Base-by-base conservation (phyloP, 345 rosid genomes). In the Salix arbutifolia region DNA sequence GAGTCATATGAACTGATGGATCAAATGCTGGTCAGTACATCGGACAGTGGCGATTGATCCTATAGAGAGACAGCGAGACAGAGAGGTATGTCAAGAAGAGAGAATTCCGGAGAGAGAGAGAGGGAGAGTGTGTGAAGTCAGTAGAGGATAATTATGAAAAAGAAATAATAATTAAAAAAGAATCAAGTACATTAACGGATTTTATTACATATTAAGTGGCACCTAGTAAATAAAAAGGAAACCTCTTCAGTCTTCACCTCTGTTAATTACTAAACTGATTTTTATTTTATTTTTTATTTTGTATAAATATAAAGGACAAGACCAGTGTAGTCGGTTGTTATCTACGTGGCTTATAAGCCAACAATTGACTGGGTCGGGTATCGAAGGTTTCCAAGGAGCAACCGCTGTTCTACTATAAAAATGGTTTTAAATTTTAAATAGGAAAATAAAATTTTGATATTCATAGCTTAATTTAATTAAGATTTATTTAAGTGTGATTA, bases 31-130 rank as follows among this genome's bases (percentile, higher is more conserved):
- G 73, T 65, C 69, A 65, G 71, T 23, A 64, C 69, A 70, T 76
- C 79, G 28, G 69, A 76, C 75, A 77, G 77, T 75, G 69, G 80
- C 65, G 76, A 72, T 79, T 69, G 74, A 81, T 64, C 67, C 76
- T 61, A 76, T 52, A 4, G 33, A 23, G 67, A 35, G 50, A 25
- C 50, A 58, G 75, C 48, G 14, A 35, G 31, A n/a, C 67, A 58
- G 67, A 72, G n/a, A 48, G 60, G 0, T n/a, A 58, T 25, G 2
- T n/a, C 28, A n/a, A 23, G 62, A 58, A 58, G 50, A n/a, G 28
- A 53, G 60, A 19, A 53, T 1, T 53, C 21, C 30, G 50, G 46
- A 12, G 48, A 13, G 46, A 12, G 48, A 13, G 13, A 33, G 69
- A 66, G 69, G n/a, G 23, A 38, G 61, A 67, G 66, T 25, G 48